Evolutionary conservation across 176 grass and related monocot species (phyloP).

Genomic region (Lolium rigidum): DNA sequence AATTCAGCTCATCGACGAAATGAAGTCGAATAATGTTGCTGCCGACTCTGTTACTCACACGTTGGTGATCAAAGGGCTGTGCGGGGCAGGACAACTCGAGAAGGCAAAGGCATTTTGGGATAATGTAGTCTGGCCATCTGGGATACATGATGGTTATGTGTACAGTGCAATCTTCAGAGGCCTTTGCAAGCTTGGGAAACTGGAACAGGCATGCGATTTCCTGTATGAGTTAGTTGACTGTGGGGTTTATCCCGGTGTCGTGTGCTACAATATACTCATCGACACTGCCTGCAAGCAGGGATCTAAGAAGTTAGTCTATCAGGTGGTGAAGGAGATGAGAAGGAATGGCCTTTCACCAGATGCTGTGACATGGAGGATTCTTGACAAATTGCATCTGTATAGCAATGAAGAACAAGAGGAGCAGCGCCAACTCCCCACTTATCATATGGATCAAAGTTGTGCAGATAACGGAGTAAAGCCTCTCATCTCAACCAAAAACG

Average conservation of each 20-base stretch:
- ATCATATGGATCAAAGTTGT: constrained; percentile 36
- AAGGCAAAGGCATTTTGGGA: constrained; percentile 83
- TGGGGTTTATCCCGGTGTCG: constrained; percentile 54
- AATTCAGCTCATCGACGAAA: constrained; percentile 67
- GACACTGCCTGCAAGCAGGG: constrained; percentile 70
- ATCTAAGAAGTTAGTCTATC: constrained; percentile 66
- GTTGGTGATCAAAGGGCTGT: constrained; percentile 65
- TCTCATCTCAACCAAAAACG: neutral
- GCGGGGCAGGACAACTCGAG: constrained; percentile 44
- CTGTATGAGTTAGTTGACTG: constrained; percentile 76
- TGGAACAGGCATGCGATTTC: constrained; percentile 88
- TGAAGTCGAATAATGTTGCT: constrained; percentile 46
- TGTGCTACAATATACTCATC: constrained; percentile 89
- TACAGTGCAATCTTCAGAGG: constrained; percentile 69
- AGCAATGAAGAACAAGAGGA: constrained; percentile 39
- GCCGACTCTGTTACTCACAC: constrained; percentile 64
- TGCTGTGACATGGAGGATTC: constrained; percentile 89
- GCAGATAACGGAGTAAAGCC: constrained; percentile 31
- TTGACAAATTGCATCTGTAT: constrained; percentile 63
- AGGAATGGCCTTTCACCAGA: constrained; percentile 74
- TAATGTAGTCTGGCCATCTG: constrained; percentile 75
- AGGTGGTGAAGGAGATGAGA: constrained; percentile 74
- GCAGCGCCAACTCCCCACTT: neutral
- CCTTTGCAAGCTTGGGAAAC: constrained; percentile 65
- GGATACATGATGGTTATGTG: constrained; percentile 82